Conservation (phyloP, 176 grass and related monocot genomes). For the maize (Zea mays) region Zm-B73-REFERENCE-NAM-5.0 NC_050096.1:226218501-226219000, state of each 20-base stretch:
- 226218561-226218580: slow-evolving; percentile 50
- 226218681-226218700: slow-evolving; percentile 77
- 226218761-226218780: slow-evolving; percentile 1
- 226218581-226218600: slow-evolving; percentile 7
- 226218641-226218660: neutral
- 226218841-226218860: neutral
- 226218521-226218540: slow-evolving; percentile 64
- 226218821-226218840: neutral
- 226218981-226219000: neutral
- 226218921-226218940: neutral
- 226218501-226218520: slow-evolving; percentile 68
- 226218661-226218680: slow-evolving; percentile 52
- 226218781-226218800: slow-evolving; percentile 49
- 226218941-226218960: neutral
- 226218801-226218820: slow-evolving; percentile 36
- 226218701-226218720: slow-evolving; percentile 74
- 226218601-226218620: slow-evolving; percentile 3
- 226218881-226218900: neutral
- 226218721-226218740: slow-evolving; percentile 48
- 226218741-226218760: neutral
- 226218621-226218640: neutral
- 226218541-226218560: slow-evolving; percentile 89
- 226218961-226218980: neutral
- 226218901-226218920: slow-evolving; percentile 16
- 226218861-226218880: neutral